phyloP scores from a whole-genome alignment of 2,329 filamentous ascomycete species.

The Balansia obtecta region DNA sequence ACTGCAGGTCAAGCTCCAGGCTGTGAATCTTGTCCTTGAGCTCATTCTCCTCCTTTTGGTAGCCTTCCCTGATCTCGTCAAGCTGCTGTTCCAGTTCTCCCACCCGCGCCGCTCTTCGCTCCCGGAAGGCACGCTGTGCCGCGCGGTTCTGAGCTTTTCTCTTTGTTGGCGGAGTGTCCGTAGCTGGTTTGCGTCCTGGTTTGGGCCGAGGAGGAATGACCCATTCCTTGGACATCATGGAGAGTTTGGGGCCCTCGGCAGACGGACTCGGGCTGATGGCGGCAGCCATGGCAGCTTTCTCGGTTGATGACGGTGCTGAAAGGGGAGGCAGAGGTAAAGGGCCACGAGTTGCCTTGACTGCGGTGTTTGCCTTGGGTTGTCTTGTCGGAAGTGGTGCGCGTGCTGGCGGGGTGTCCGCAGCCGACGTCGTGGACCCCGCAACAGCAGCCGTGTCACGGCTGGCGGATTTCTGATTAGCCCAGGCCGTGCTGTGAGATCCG shows the following conservation, averaged over 20 bases:
- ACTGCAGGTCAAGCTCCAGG: conserved; percentile 55
- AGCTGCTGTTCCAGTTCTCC: conserved; percentile 60
- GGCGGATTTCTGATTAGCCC: not conserved
- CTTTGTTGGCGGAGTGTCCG: conserved; percentile 84
- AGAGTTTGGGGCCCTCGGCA: conserved; percentile 33
- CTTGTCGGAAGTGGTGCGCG: conserved; percentile 14
- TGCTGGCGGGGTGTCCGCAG: conserved; percentile 10
- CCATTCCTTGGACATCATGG: conserved; percentile 75
- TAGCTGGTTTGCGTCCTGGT: conserved; percentile 86
- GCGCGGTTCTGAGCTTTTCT: conserved; percentile 90
- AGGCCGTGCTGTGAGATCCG: not conserved
- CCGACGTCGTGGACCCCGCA: conserved; percentile 5
- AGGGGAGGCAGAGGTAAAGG: conserved; percentile 15
- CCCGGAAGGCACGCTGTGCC: conserved; percentile 81
- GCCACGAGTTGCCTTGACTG: conserved; percentile 17
- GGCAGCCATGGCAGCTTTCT: conserved; percentile 36
- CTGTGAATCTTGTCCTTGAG: conserved; percentile 42
- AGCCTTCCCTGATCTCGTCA: conserved; percentile 44
- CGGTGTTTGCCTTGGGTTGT: conserved; percentile 7
- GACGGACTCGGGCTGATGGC: conserved; percentile 29
- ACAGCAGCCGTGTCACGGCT: conserved; percentile 10
- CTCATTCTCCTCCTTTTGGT: conserved; percentile 45
- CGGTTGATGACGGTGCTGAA: conserved; percentile 22
- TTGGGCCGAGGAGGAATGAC: conserved; percentile 73
- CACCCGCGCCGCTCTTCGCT: conserved; percentile 74